Evolutionary conservation across 306 rosid species (phyloP).

Genomic region (Fragaria ananassa): DNA sequence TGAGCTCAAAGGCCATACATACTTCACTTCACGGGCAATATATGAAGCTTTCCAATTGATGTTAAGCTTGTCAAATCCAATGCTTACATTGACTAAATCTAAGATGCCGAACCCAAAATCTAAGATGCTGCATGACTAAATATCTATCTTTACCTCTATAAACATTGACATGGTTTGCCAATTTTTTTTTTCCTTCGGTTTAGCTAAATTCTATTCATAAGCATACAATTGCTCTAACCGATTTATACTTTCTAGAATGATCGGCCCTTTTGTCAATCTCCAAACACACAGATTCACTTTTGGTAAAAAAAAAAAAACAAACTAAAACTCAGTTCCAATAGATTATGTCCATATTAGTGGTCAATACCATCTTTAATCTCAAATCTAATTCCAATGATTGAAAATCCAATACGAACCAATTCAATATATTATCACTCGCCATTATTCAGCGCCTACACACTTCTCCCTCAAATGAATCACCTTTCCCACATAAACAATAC

Average conservation of each 20-base stretch:
- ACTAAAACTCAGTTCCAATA: neutral
- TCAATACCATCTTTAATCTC: neutral
- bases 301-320: neutral
- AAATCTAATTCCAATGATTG: neutral
- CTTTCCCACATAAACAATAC: neutral
- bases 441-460: neutral
- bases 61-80: neutral
- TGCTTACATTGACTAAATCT: neutral
- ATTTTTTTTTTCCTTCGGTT: neutral
- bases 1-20: neutral
- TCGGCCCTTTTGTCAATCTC: neutral
- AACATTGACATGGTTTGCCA: neutral
- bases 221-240: neutral
- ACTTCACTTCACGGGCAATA: neutral
- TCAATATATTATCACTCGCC: conserved; percentile 2
- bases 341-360: neutral
- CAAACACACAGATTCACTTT: neutral
- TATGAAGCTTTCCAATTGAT: neutral
- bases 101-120: neutral
- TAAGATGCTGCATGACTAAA: neutral
- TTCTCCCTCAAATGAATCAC: neutral
- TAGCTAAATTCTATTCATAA: neutral
- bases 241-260: neutral
- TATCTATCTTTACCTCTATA: neutral
- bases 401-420: neutral